Evolutionary conservation across 2,329 filamentous ascomycete species (phyloP), one percentile per base, ranked within the genome.

Genomic region (Bisporella sp.): DNA sequence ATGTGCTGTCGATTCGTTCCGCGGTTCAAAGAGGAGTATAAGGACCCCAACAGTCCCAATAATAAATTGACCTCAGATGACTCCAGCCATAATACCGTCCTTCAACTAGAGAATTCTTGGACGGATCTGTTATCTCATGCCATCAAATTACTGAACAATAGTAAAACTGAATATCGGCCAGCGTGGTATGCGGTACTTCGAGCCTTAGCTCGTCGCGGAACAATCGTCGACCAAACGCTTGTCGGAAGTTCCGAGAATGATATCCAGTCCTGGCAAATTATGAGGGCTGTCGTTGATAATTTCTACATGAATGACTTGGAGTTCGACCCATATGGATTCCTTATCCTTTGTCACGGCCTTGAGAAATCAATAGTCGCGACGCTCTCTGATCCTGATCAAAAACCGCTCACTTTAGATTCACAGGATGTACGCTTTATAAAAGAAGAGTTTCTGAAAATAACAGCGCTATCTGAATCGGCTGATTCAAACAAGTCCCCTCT

Each of bases 1-100:
- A 63, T 78, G n/a, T 65, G 79, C n/a, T 75, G 73, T 54, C 65
- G 69, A 30, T 67, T 71, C 42, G 66, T 71, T 46, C 54, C 58
- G 13, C 45, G 49, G 6, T 30, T 42, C 31, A 46, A 46, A n/a
- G 5, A 30, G 30, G 35, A 30, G 21, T 28, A 47, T 12, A 12
- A n/a, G 11, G 39, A 37, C 8, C n/a, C 8, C 30, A 8, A 31
- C 4, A 12, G 31, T 12, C n/a, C 29, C 28, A 13, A 45, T 13
- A 21, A n/a, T 12, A 37, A 41, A 30, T 28, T 41, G 33, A n/a
- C 43, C 33, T n/a, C 40, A 48, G 31, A 12, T 44, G 37, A 12
- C 41, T 42, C 12, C 4, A 29, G 32, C 11, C 31, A 32, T 31
- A 5, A 35, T 8, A 5, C 5, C 28, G 11, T 41, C n/a, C 9